These are phyloP conservation scores for Cajanus cajan DNA, from an alignment of 306 rosid genomes.

Conservation along the genomic window DNA sequence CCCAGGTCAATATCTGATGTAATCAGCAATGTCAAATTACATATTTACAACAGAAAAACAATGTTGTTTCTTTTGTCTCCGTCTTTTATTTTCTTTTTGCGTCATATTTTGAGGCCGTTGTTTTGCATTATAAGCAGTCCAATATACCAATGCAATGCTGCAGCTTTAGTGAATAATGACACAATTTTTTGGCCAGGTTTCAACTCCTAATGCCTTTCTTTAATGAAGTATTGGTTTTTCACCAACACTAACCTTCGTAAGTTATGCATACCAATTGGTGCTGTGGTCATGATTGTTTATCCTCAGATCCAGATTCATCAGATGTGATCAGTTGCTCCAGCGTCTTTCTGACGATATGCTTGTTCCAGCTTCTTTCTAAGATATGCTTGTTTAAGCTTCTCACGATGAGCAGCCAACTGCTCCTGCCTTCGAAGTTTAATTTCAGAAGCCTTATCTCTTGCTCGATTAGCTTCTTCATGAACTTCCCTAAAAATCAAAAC, in stretches of 20 bases:
- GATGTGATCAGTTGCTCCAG: slow-evolving; percentile 74
- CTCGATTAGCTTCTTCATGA: slow-evolving; percentile 4
- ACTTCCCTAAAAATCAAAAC: slow-evolving; percentile 66
- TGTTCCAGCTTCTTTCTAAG: slow-evolving; percentile 25
- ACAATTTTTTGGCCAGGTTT: background rate
- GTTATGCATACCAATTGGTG: background rate
- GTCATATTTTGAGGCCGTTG: background rate
- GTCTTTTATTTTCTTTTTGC: background rate
- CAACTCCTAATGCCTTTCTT: background rate
- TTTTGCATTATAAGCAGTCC: background rate
- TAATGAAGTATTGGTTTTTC: background rate
- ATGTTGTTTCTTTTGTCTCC: background rate
- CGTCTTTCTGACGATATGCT: slow-evolving; percentile 2
- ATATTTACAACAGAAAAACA: background rate
- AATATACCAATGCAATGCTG: background rate
- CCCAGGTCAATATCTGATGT: background rate
- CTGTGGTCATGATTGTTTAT: slow-evolving; percentile 30
- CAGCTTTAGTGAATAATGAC: background rate
- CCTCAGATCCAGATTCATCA: slow-evolving; percentile 38
- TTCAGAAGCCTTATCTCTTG: slow-evolving; percentile 2
- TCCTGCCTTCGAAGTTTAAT: background rate
- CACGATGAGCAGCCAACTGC: background rate
- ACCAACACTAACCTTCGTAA: background rate
- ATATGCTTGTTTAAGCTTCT: slow-evolving; percentile 4
- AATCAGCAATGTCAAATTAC: background rate